phyloP scores from a whole-genome alignment of 805 yeast species.

The Nakazawaea laoshanensis region DNA sequence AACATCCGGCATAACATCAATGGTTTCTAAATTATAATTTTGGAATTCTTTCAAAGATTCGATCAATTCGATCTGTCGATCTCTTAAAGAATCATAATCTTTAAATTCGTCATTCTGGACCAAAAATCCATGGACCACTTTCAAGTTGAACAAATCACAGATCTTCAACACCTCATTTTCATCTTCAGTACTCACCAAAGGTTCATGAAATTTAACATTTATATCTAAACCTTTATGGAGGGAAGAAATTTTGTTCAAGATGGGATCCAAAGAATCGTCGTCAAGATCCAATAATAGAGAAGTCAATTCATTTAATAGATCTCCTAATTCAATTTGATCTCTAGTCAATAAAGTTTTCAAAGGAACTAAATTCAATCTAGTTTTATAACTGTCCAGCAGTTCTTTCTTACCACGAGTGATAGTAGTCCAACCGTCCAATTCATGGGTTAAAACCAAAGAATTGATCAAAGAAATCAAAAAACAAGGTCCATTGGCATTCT shows the following conservation, averaged over 20 bases:
- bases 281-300: constrained; percentile 29
- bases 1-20: constrained; percentile 16
- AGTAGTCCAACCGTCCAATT: constrained; percentile 18
- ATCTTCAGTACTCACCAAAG: constrained; percentile 11
- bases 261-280: constrained; percentile 24
- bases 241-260: constrained; percentile 51
- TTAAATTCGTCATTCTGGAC: constrained; percentile 21
- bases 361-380: constrained; percentile 9
- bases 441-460: constrained; percentile 47
- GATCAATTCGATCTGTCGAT: too few relatives aligned
- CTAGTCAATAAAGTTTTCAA: constrained; percentile 17
- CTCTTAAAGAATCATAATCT: neutral
- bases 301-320: constrained; percentile 42
- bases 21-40: constrained; percentile 12
- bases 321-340: constrained; percentile 22
- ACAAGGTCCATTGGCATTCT: constrained; percentile 83
- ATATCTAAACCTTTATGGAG: constrained; percentile 65
- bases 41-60: constrained; percentile 5
- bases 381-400: neutral
- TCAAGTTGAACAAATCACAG: constrained; percentile 14
- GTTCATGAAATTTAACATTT: constrained; percentile 55
- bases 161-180: constrained; percentile 12
- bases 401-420: constrained; percentile 8
- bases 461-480: constrained; percentile 76
- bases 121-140: constrained; percentile 81